Conservation (phyloP, 352 stramenopile species). For the Thraustotheca clavata region DNA sequence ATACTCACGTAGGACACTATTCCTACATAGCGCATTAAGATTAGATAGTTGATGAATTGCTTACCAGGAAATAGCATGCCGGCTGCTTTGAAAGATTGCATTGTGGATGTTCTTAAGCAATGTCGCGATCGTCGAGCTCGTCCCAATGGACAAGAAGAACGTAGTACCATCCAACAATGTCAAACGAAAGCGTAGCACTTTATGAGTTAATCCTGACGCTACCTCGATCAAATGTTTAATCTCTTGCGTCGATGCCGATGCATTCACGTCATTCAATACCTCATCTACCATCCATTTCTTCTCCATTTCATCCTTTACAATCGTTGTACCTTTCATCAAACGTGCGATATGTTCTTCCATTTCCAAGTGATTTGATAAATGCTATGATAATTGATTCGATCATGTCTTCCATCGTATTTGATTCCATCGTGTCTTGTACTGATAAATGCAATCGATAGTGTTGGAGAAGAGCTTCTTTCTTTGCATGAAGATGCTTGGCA, state of each 20-base stretch:
- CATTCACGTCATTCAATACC: not conserved
- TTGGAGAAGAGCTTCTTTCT: not conserved
- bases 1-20: not conserved
- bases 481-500: not conserved
- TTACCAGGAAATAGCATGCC: slow-evolving; percentile 3
- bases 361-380: too few relatives aligned
- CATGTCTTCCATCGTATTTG: not conserved
- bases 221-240: slow-evolving; percentile 2
- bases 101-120: not conserved
- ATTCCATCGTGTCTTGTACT: not conserved
- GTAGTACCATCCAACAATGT: not conserved
- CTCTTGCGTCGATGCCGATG: not conserved
- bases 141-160: not conserved
- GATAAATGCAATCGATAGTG: not conserved
- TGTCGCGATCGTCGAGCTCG: not conserved
- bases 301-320: too few relatives aligned
- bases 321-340: not conserved
- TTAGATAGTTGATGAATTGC: not conserved
- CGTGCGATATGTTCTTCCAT: not conserved
- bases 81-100: not conserved
- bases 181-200: not conserved
- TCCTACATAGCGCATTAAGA: not conserved
- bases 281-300: slow-evolving; percentile 3
- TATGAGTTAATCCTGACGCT: not conserved
- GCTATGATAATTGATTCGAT: not conserved